A percentile compares a stretch with the other conserved stretches of the same genome.
These are phyloP conservation scores for Avena atlantica DNA, from an alignment of 176 grass and related monocot genomes.

Conservation along the genomic window DNA sequence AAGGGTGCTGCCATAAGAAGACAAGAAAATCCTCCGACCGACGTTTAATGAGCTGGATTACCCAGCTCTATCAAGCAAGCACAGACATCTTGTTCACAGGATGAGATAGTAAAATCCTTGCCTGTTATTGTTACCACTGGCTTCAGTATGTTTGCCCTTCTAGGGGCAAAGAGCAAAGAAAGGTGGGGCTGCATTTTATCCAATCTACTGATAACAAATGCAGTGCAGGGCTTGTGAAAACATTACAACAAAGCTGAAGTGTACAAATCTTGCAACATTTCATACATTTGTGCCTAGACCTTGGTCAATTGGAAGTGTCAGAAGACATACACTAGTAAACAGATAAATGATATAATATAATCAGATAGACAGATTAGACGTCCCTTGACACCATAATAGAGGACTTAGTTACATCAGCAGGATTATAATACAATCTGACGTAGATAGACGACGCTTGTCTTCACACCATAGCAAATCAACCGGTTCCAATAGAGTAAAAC, in stretches of 20 bases:
- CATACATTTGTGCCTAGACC: neutral
- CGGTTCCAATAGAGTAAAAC: neutral
- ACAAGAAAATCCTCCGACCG: too few relatives aligned
- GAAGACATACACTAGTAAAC: neutral
- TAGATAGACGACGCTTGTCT: neutral
- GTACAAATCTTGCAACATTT: neutral
- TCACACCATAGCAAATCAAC: neutral
- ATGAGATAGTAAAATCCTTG: neutral
- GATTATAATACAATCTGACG: too few relatives aligned
- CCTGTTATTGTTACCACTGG: neutral
- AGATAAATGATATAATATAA: neutral
- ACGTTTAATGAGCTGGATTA: too few relatives aligned
- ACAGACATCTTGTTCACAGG: too few relatives aligned
- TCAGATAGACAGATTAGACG: neutral
- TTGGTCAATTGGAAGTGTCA: neutral
- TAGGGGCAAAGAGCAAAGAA: neutral
- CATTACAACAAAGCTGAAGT: neutral
- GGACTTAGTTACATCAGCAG: too few relatives aligned
- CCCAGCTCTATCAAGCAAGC: too few relatives aligned
- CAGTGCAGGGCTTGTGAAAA: too few relatives aligned
- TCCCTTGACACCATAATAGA: too few relatives aligned
- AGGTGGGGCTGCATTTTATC: too few relatives aligned
- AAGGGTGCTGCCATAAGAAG: too few relatives aligned
- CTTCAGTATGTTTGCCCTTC: neutral
- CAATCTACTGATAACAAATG: too few relatives aligned